phyloP scores from a whole-genome alignment of 306 rosid genomes.

The Carpinus viminea region DNA sequence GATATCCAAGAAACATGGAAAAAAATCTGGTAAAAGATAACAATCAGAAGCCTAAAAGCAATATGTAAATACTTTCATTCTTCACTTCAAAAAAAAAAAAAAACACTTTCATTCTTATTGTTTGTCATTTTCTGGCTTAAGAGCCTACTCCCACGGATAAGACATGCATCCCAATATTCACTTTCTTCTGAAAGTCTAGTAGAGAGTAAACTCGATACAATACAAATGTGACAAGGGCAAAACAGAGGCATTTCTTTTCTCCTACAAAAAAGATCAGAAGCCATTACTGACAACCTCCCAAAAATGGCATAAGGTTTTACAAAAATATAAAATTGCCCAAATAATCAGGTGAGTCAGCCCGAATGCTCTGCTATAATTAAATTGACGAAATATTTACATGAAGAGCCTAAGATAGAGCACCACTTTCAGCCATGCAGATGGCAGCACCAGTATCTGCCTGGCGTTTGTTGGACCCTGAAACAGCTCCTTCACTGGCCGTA shows the following conservation, averaged over 20 bases:
- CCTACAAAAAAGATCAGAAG: neutral
- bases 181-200: neutral
- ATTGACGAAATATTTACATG: neutral
- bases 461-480: neutral
- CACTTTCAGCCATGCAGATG: neutral
- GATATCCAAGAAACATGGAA: neutral
- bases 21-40: neutral
- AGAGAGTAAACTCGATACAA: neutral
- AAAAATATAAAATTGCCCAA: neutral
- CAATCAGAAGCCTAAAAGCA: too few relatives aligned
- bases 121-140: neutral
- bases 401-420: neutral
- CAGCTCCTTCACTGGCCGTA: constrained; percentile 1
- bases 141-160: neutral
- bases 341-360: neutral
- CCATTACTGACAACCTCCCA: neutral
- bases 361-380: neutral
- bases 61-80: too few relatives aligned
- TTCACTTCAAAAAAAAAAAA: too few relatives aligned
- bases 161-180: neutral
- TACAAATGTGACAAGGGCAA: neutral
- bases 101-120: too few relatives aligned
- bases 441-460: neutral
- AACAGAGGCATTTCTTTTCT: neutral
- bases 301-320: neutral